phyloP scores from a whole-genome alignment of 2,329 filamentous ascomycete genomes.

The Metarhizium album region DNA sequence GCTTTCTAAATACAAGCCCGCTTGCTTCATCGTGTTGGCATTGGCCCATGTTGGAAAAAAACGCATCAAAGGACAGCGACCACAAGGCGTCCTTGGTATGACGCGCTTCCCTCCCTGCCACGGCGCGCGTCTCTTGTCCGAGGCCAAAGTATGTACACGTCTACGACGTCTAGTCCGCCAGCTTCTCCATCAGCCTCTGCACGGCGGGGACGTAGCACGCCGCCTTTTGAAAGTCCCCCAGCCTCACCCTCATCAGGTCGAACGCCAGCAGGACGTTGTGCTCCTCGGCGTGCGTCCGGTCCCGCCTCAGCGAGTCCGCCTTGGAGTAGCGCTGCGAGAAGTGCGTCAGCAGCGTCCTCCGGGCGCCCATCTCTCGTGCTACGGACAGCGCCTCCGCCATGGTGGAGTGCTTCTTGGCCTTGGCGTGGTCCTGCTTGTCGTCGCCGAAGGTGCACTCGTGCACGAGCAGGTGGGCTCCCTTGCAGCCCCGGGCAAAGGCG shows the following conservation, averaged over 20 bases:
- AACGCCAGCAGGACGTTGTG: constrained; percentile 56
- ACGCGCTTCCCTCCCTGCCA: too few relatives aligned
- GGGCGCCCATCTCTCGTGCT: constrained; percentile 67
- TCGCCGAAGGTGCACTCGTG: constrained; percentile 97
- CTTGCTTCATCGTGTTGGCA: too few relatives aligned
- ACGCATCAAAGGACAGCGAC: too few relatives aligned
- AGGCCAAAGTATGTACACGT: too few relatives aligned
- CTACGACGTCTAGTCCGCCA: constrained; percentile 8
- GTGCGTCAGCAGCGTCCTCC: constrained; percentile 77
- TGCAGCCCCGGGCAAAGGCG: constrained; percentile 59
- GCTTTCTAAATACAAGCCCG: too few relatives aligned
- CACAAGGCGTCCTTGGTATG: too few relatives aligned
- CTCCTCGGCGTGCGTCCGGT: constrained; percentile 24
- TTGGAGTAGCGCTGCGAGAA: constrained; percentile 93
- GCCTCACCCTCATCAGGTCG: constrained; percentile 65
- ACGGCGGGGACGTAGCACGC: constrained; percentile 52
- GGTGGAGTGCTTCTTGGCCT: constrained; percentile 84
- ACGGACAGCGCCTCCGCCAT: constrained; percentile 75
- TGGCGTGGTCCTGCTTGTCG: constrained; percentile 65
- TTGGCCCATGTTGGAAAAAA: too few relatives aligned
- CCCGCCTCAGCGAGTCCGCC: constrained; percentile 20
- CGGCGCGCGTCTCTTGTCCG: too few relatives aligned
- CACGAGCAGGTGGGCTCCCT: constrained; percentile 69
- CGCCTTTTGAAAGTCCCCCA: constrained; percentile 59
- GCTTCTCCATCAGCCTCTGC: constrained; percentile 36